Evolutionary conservation across 2,329 filamentous ascomycete genomes (phyloP).

Genomic region (Epicoccum sorghinum): DNA sequence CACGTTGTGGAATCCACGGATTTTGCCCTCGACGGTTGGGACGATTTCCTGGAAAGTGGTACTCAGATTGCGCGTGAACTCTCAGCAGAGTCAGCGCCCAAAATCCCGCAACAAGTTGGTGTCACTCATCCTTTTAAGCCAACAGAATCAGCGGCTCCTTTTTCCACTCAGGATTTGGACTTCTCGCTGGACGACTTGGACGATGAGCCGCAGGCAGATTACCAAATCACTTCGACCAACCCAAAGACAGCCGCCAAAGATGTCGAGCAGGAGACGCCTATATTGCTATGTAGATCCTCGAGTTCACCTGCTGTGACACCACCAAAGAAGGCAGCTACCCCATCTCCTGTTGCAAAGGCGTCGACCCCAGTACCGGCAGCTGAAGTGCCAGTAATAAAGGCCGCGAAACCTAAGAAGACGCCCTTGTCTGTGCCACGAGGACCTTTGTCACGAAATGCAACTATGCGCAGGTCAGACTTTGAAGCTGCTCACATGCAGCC

Average conservation of each 20-base stretch:
- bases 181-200: slow-evolving; percentile 51
- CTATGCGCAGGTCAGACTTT: slow-evolving; percentile 2
- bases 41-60: slow-evolving; percentile 53
- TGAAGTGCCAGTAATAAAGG: background rate
- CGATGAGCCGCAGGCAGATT: slow-evolving; percentile 18
- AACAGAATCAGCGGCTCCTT: slow-evolving; percentile 24
- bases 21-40: slow-evolving; percentile 35
- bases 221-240: background rate
- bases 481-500: background rate
- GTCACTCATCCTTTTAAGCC: background rate
- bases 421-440: slow-evolving; percentile 5
- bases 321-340: too few relatives aligned
- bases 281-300: too few relatives aligned
- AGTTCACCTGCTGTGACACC: too few relatives aligned
- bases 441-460: slow-evolving; percentile 8
- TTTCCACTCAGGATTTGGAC: slow-evolving; percentile 50
- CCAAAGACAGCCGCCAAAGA: background rate
- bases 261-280: background rate
- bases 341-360: too few relatives aligned
- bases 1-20: background rate
- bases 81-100: slow-evolving; percentile 20
- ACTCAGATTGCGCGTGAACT: slow-evolving; percentile 55
- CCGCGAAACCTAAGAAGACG: background rate
- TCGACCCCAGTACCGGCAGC: too few relatives aligned
- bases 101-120: background rate